Base-by-base conservation (phyloP, 2,329 filamentous ascomycete species). In the Xylariaceae sp. region DNA sequence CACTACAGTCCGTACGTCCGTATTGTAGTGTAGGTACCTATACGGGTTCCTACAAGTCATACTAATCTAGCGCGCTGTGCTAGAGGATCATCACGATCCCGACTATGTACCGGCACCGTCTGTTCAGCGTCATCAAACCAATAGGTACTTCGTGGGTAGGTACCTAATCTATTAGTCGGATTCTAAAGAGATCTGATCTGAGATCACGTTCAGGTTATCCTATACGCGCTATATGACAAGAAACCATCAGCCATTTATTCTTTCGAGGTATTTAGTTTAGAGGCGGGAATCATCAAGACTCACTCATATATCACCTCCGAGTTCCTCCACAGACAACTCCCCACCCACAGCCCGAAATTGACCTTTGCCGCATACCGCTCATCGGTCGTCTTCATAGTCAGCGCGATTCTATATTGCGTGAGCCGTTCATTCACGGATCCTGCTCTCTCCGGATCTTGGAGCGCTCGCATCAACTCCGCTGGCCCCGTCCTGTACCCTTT, bases 291-390 rank as follows among this genome's bases (percentile, higher is more conserved):
- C 16, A n/a, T 36, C 21, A 52, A 26, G 41, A 47, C 61, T 54
- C 56, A 68, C 67, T 68, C 66, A 45, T 62, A 67, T 16, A 68
- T 57, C 10, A 68, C 56, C 29, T 68, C 66, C 16, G 58, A 54
- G 1, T 63, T 63, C 52, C 55, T 66, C 64, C 65, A 65, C 2
- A 64, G 47, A 55, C 67, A 67, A 34, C 65, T 64, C 29, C 63
- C 64, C 16, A 67, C 49, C 67, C 67, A 68, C 51, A 68, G 55
- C 3, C 65, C 59, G 7, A 63, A 50, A 47, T 68, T 68, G 41
- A 67, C 54, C 19, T 61, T 63, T 26, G 59, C 60, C 4, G 61
- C 63, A 48, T 68, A 68, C 42, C 67, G 62, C 47, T 64, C 59
- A 37, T 68, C 67, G 16, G 60, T 51, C 1, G 66, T 68, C 44